Percentiles rank a stretch among this genome's conserved stretches.
phyloP scores from a whole-genome alignment of 495 filamentous ascomycete genomes.

The Apiosordaria backusii region DNA sequence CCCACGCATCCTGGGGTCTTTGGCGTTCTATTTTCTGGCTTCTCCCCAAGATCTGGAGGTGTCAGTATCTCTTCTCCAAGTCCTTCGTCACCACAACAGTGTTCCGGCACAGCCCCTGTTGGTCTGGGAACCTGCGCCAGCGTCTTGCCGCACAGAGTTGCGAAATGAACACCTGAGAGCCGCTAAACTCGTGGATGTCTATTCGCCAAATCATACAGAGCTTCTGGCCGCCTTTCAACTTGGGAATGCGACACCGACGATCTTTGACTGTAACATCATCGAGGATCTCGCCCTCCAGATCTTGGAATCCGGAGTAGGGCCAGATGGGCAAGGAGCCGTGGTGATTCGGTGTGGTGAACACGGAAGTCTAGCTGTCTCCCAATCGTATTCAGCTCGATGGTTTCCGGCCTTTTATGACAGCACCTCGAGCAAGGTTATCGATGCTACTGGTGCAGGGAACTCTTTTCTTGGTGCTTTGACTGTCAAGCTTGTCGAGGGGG shows the following conservation, averaged over 20 bases:
- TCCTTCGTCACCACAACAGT: background rate
- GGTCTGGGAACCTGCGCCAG: background rate
- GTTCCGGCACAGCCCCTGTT: background rate
- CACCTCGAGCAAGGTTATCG: background rate
- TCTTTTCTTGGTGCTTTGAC: background rate
- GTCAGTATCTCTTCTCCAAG: background rate
- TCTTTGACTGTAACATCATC: background rate
- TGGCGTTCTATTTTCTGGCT: background rate
- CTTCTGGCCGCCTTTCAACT: background rate
- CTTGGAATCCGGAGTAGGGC: background rate
- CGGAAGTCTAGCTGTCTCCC: background rate
- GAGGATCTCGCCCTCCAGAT: background rate
- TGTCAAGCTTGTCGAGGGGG: background rate
- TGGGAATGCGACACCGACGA: background rate
- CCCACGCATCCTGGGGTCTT: background rate
- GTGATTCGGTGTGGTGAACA: background rate
- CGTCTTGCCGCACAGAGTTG: background rate
- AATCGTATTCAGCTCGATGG: background rate
- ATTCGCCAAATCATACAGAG: background rate
- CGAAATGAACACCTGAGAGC: background rate
- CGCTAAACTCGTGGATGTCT: background rate
- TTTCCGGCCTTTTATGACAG: background rate
- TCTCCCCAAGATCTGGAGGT: background rate
- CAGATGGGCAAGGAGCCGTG: background rate
- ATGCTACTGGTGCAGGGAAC: background rate